Evolutionary conservation across 2,329 filamentous ascomycete species (phyloP), one percentile per base, ranked within the genome.

Genomic region (Aschersonia sp.): DNA sequence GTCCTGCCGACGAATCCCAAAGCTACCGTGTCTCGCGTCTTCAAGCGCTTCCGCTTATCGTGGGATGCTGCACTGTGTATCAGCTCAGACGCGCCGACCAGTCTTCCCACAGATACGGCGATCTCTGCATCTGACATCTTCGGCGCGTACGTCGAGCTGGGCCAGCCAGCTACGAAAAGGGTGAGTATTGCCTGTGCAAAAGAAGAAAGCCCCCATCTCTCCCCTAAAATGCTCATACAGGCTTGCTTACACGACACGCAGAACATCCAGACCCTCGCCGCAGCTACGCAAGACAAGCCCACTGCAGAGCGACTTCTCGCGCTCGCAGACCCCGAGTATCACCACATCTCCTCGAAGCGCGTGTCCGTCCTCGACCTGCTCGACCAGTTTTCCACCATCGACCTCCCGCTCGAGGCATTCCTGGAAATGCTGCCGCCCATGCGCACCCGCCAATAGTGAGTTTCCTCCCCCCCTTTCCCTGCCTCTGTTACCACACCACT

Each of bases 401-500:
- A 74, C 3, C 62, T 91, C 0, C 72, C 84, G 0, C 73, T 92
- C 30, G 73, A 73, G 3, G 65, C 76, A 20, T 91, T 84, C 66
- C 70, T 92, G 5, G 71, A 73, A 35, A 82, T 88, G 71, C 73
- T 89, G 1, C 83, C 84, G 2, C 82, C 85, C 0, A 85, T 92
- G 80, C 79, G 84, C 31, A 73, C 85, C 40, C 75, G 84, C n/a
- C 82, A 86, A 61, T 89, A 89, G 61, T 68, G 54, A 54, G 62
- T 51, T 12, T 1, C 35, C 35, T 12, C 35, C 4, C 4, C 9
- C 40, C 41, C 38, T 9, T n/a, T 42, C 5, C 9, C 30, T 20
- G 6, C 31, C 5, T 9, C 4, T 10, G 30, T 38, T 6, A 10
- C 7, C 47, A 70, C 32, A 38, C 3, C 32, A 38, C 35, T 3